These are phyloP conservation scores for Articulospora tetracladia DNA, from an alignment of 495 filamentous ascomycete species.

Conservation along the genomic window DNA sequence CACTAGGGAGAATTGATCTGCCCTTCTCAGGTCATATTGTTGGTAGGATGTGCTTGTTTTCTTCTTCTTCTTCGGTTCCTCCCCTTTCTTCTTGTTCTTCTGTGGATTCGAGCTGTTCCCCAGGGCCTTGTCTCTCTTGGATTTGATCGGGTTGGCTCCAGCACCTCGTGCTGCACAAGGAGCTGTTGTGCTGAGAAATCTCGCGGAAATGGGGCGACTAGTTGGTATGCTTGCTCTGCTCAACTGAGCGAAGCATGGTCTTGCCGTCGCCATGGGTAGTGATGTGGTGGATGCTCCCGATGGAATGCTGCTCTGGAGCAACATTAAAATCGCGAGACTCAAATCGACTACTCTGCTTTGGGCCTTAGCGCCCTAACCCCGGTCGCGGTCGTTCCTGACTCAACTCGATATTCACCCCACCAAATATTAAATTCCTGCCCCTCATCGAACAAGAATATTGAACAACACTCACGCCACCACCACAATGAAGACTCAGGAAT, in stretches of 20 bases:
- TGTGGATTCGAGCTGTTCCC: conserved; percentile 17
- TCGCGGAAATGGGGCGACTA: not conserved
- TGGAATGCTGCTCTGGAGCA: not conserved
- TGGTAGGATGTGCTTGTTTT: conserved; percentile 60
- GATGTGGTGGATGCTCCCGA: not conserved
- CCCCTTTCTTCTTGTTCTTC: conserved; percentile 42
- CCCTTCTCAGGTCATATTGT: conserved; percentile 54
- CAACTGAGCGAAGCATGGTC: conserved; percentile 27
- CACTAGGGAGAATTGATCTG: conserved; percentile 72
- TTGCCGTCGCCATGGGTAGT: conserved; percentile 22
- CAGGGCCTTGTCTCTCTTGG: conserved; percentile 29
- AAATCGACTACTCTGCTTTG: not conserved
- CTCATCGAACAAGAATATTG: not conserved
- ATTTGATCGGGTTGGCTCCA: conserved; percentile 27
- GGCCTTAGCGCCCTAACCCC: not conserved
- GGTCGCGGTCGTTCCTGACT: not conserved
- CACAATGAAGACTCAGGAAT: conserved; percentile 47
- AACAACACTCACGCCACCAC: conserved; percentile 13
- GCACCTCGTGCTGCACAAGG: not conserved
- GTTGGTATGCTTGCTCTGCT: conserved; percentile 18
- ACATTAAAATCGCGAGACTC: conserved; percentile 1
- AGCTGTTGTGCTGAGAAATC: conserved; percentile 11
- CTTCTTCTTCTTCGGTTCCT: conserved; percentile 59
- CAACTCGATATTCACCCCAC: conserved; percentile 5
- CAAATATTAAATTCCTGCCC: conserved; percentile 5